Percentiles rank a stretch among this genome's conserved stretches.
Evolutionary conservation across 768 basidiomycete genomes (phyloP).

Genomic region (Hygrocybe coccinea): DNA sequence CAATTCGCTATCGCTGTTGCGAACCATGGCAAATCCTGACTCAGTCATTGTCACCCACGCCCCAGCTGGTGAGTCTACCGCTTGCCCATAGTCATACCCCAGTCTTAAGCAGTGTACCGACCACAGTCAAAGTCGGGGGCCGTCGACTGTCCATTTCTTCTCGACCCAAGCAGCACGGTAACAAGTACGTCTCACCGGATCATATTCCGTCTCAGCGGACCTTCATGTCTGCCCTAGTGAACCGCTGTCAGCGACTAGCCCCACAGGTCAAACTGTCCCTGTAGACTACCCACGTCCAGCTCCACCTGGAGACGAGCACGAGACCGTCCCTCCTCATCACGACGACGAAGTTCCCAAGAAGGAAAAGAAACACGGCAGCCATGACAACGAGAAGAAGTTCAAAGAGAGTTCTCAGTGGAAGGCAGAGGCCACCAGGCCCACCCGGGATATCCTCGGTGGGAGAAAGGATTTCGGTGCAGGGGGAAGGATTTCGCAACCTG

Average conservation of each 20-base stretch:
- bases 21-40: conserved; percentile 25
- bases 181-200: conserved; percentile 27
- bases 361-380: conserved; percentile 38
- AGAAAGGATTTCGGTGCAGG: conserved; percentile 39
- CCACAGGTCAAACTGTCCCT: conserved; percentile 20
- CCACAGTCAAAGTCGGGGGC: conserved; percentile 45
- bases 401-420: conserved; percentile 45
- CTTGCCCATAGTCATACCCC: background rate
- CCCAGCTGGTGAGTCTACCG: conserved; percentile 42
- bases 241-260: conserved; percentile 9
- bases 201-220: background rate
- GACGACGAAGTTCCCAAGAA: conserved; percentile 47
- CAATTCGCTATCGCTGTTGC: background rate
- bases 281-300: conserved; percentile 53
- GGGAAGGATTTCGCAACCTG: conserved; percentile 56
- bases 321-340: conserved; percentile 34
- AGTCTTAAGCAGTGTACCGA: background rate
- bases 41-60: conserved; percentile 34
- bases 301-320: conserved; percentile 32
- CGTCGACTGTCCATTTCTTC: conserved; percentile 45
- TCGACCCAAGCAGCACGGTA: conserved; percentile 33
- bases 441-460: conserved; percentile 34
- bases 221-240: conserved; percentile 9
- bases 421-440: conserved; percentile 45
- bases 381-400: conserved; percentile 43